Percentiles rank a stretch among this genome's conserved stretches.
Conservation (phyloP, 2,329 filamentous ascomycete genomes). For the Microdochium nivale region DNA sequence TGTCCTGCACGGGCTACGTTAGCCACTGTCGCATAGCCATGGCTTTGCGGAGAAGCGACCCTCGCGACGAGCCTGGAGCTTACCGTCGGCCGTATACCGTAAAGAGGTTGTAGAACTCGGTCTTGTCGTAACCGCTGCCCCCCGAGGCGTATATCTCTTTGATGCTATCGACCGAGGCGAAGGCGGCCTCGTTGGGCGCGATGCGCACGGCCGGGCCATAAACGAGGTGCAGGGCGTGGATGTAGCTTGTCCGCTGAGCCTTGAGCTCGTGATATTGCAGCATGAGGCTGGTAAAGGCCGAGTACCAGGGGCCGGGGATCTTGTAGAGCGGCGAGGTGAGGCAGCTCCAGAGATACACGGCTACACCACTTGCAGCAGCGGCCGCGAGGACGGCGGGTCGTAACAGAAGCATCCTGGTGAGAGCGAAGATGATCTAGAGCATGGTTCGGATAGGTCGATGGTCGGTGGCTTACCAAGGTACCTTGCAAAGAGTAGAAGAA, state of each 20-base stretch:
- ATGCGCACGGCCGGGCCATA: constrained; percentile 52
- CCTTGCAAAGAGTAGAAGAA: background rate
- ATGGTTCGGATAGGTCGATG: background rate
- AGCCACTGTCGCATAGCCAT: background rate
- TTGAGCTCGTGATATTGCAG: constrained; percentile 50
- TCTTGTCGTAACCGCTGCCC: constrained; percentile 58
- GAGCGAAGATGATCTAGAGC: background rate
- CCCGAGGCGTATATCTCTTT: constrained; percentile 56
- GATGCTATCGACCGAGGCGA: constrained; percentile 44
- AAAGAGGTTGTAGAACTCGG: constrained; percentile 55
- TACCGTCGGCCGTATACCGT: constrained; percentile 47
- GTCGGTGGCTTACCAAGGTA: background rate
- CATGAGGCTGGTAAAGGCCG: constrained; percentile 39
- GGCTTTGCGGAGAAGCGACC: background rate
- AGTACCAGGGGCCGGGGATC: constrained; percentile 39
- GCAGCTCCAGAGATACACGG: constrained; percentile 16
- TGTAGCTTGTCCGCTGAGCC: constrained; percentile 41
- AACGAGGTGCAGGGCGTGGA: constrained; percentile 43
- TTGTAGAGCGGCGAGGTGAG: constrained; percentile 26
- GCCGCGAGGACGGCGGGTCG: constrained; percentile 10
- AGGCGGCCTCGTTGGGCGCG: constrained; percentile 49
- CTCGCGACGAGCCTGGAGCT: constrained; percentile 6
- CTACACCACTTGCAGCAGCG: constrained; percentile 5
- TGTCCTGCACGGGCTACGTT: constrained; percentile 26
- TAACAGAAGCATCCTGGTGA: constrained; percentile 13